Conservation (phyloP, 805 yeast genomes). For the Lipomyces orientalis region DNA sequence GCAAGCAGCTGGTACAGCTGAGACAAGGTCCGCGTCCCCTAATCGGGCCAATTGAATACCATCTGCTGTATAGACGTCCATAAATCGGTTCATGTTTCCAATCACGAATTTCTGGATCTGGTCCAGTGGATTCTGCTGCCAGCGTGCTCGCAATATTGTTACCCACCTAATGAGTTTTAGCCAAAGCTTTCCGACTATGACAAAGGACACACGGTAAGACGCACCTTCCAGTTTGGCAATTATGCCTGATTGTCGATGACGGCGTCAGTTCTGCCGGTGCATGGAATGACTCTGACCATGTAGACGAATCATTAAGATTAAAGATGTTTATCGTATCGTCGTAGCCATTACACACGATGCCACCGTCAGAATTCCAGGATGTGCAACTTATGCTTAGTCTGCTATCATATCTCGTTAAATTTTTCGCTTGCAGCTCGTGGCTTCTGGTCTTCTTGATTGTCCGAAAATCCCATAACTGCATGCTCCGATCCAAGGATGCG, state of each 20-base stretch:
- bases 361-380: constrained; percentile 73
- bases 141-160: constrained; percentile 82
- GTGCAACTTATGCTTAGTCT: constrained; percentile 83
- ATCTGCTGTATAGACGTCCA: constrained; percentile 78
- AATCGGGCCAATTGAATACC: constrained; percentile 84
- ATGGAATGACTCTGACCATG: constrained; percentile 18
- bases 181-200: not conserved
- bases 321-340: constrained; percentile 83
- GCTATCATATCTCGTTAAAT: constrained; percentile 68
- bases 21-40: constrained; percentile 58
- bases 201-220: not conserved
- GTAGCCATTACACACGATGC: constrained; percentile 89
- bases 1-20: constrained; percentile 93
- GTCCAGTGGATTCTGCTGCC: constrained; percentile 79
- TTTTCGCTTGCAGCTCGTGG: constrained; percentile 48
- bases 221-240: constrained; percentile 84
- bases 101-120: constrained; percentile 82
- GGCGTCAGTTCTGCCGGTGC: constrained; percentile 57
- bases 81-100: constrained; percentile 88
- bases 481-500: constrained; percentile 84
- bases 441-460: constrained; percentile 42
- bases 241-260: constrained; percentile 70
- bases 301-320: constrained; percentile 49
- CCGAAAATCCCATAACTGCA: constrained; percentile 88
- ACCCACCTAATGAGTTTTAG: constrained; percentile 71